Evolutionary conservation across 202 grass and related monocot genomes (phyloP), one percentile per base, ranked within the genome.

Genomic region (Elaeis oleifera): DNA sequence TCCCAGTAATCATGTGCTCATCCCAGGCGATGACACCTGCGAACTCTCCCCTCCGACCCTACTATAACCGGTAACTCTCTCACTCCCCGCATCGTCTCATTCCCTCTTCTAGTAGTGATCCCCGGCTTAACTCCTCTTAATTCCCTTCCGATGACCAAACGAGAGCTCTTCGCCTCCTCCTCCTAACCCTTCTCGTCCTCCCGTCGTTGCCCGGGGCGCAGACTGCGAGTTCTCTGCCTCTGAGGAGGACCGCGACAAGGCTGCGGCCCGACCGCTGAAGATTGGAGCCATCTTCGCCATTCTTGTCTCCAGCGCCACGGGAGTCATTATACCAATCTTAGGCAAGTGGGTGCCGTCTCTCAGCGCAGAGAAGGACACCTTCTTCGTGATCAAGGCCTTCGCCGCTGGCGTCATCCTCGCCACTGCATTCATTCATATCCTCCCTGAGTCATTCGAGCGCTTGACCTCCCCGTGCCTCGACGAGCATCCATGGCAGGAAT

Each of bases 381-480:
- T 59, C 56, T 59, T 59, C 56, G 56, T 59, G 23, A 59, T 29
- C 56, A 59, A 59, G 56, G 56, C 56, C 24, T 59, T 59, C 56
- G 56, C 56, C 13, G 56, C 56, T 4, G 56, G 56, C 9, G 56
- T 59, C 56, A 59, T 59, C 23, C 56, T 59, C 24, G 56, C 56
- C 56, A 59, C 56, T 21, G 56, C 21, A 13, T 59, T 59, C 14
- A 59, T 59, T 23, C 56, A 59, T 15, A 59, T 59, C 21, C 56
- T 59, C 15, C 56, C 56, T 23, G 56, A 28, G 5, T 21, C 56
- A 9, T 59, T 59, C 56, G 56, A 59, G 5, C 21, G 26, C 23
- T 23, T 59, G 22, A 59, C 56, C 9, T 59, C 56, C 15, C 56
- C 22, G 13, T 59, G 56, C 23, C 56, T 59, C 7, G 16, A 16